Conservation (phyloP, 257 asterid species). For the Solanum medicagineum region DNA sequence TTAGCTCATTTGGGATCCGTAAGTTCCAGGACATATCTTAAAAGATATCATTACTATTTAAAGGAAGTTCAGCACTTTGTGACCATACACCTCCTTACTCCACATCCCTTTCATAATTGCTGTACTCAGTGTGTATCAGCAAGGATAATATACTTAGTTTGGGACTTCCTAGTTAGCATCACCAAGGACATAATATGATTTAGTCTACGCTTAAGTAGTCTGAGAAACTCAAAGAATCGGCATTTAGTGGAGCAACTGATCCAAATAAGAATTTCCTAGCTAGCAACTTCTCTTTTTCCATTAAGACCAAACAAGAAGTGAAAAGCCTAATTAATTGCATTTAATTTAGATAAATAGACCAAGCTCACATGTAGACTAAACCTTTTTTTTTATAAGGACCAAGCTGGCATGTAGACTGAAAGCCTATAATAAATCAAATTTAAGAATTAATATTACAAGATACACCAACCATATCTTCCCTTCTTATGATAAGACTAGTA, state of each 20-base stretch:
- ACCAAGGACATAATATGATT: neutral
- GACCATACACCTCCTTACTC: neutral
- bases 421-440: neutral
- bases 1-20: neutral
- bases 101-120: neutral
- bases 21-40: neutral
- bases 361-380: neutral
- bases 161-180: neutral
- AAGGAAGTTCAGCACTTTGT: neutral
- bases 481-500: neutral
- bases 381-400: neutral
- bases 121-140: neutral
- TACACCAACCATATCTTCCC: neutral
- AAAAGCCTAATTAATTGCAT: neutral
- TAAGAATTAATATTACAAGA: neutral
- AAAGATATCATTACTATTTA: neutral
- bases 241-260: neutral
- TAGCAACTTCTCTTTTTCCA: neutral
- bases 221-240: neutral
- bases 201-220: neutral
- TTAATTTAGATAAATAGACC: neutral
- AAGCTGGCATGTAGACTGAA: neutral
- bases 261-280: neutral
- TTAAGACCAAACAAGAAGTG: neutral
- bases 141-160: neutral